A percentile compares a stretch with the other conserved stretches of the same genome.
These are phyloP conservation scores for Sugiyamaella chiloensis DNA, from an alignment of 805 yeast species.

Conservation along the genomic window DNA sequence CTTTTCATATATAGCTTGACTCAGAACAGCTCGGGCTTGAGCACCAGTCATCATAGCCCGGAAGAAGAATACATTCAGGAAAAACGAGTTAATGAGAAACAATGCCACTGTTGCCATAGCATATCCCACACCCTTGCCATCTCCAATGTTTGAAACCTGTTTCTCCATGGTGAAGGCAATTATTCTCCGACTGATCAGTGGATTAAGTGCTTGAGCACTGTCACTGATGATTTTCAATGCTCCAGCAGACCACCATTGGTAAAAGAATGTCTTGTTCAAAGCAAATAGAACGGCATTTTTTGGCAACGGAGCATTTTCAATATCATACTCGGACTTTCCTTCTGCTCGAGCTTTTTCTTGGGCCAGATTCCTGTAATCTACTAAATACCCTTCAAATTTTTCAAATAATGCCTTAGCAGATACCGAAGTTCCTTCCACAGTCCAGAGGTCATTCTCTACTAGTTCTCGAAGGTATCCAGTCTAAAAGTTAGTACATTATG, in stretches of 20 bases:
- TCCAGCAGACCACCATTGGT: conserved; percentile 37
- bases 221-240: conserved; percentile 33
- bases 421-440: conserved; percentile 38
- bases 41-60: conserved; percentile 63
- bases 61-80: conserved; percentile 63
- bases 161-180: conserved; percentile 60
- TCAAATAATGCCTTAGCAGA: conserved; percentile 36
- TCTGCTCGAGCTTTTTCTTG: conserved; percentile 27
- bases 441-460: conserved; percentile 53
- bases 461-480: conserved; percentile 64
- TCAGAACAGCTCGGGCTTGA: conserved; percentile 64
- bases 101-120: conserved; percentile 66
- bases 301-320: conserved; percentile 21
- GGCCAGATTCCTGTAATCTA: conserved; percentile 29
- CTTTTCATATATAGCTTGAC: conserved; percentile 67
- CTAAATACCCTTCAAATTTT: conserved; percentile 34
- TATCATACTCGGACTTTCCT: conserved; percentile 45
- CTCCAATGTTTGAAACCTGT: conserved; percentile 37
- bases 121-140: conserved; percentile 67
- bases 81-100: conserved; percentile 47
- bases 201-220: conserved; percentile 49
- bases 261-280: conserved; percentile 36
- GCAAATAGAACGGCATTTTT: conserved; percentile 31
- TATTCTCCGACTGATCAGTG: conserved; percentile 62
- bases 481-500: conserved; percentile 11